phyloP scores from a whole-genome alignment of 2,329 filamentous ascomycete genomes.

The Paecilomyces formosus region DNA sequence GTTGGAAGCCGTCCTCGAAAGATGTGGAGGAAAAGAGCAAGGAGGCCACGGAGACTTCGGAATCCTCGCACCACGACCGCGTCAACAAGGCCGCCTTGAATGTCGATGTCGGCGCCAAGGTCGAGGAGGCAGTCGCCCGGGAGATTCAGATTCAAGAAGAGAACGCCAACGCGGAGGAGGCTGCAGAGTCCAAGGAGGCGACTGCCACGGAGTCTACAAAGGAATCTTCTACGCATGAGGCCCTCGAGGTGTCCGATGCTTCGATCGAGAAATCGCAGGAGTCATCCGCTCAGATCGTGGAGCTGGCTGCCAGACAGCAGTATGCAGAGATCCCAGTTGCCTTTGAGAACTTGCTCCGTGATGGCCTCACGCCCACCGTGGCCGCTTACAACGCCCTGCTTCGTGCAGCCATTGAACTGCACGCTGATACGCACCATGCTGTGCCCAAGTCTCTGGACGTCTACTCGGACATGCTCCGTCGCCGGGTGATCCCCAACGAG shows the following conservation, averaged over 20 bases:
- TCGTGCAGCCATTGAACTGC: slow-evolving; percentile 74
- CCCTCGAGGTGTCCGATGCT: slow-evolving; percentile 36
- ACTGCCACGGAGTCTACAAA: slow-evolving; percentile 17
- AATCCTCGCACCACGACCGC: slow-evolving; percentile 39
- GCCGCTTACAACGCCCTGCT: slow-evolving; percentile 89
- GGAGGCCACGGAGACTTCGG: slow-evolving; percentile 13
- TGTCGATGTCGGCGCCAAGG: slow-evolving; percentile 58
- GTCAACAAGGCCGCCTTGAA: slow-evolving; percentile 43
- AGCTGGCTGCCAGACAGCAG: slow-evolving; percentile 62
- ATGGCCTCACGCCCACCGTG: slow-evolving; percentile 71
- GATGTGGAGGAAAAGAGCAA: slow-evolving; percentile 28
- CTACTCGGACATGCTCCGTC: slow-evolving; percentile 91
- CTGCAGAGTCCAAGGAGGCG: slow-evolving; percentile 20
- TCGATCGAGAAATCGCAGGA: slow-evolving; percentile 57
- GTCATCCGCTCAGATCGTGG: slow-evolving; percentile 71
- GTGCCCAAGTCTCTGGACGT: slow-evolving; percentile 89
- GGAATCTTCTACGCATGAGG: slow-evolving; percentile 15
- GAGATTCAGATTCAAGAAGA: slow-evolving; percentile 61
- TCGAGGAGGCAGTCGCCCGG: slow-evolving; percentile 74
- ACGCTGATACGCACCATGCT: slow-evolving; percentile 70
- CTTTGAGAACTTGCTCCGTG: slow-evolving; percentile 83
- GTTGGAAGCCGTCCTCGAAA: slow-evolving; percentile 62
- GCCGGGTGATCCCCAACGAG: slow-evolving; percentile 71
- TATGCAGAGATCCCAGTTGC: slow-evolving; percentile 84
- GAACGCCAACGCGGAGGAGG: slow-evolving; percentile 36